phyloP scores from a whole-genome alignment of 495 filamentous ascomycete species.

The Xylaria nigripes region DNA sequence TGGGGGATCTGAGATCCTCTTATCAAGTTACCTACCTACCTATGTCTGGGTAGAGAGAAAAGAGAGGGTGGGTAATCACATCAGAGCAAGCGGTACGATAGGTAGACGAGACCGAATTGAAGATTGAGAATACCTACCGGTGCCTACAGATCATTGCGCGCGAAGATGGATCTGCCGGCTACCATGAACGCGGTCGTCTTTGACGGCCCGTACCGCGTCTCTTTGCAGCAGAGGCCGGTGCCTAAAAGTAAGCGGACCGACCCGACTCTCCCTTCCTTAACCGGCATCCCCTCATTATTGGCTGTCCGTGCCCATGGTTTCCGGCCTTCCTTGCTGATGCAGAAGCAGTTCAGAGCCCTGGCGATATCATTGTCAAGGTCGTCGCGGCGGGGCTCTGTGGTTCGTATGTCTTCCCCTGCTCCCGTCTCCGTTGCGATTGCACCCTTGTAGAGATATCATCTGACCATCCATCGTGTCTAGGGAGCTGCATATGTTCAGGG shows the following conservation, averaged over 20 bases:
- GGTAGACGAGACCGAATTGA: neutral
- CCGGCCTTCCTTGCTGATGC: conserved; percentile 1
- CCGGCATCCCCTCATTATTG: neutral
- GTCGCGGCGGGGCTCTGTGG: conserved; percentile 82
- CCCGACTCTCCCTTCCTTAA: neutral
- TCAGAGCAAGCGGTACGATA: no score
- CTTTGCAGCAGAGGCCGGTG: conserved; percentile 56
- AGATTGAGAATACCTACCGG: neutral
- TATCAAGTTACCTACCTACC: no score
- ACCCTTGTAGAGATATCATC: conserved; percentile 2
- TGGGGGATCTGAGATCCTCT: no score
- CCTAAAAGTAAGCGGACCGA: conserved; percentile 38
- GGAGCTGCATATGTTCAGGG: conserved; percentile 86
- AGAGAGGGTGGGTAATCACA: no score
- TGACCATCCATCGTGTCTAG: conserved; percentile 32
- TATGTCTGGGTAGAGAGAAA: no score
- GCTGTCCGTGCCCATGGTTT: neutral
- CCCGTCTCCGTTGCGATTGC: neutral
- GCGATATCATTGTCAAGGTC: conserved; percentile 81
- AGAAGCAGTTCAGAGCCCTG: conserved; percentile 55
- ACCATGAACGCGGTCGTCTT: conserved; percentile 68
- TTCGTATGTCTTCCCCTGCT: conserved; percentile 48
- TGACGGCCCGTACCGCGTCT: conserved; percentile 53
- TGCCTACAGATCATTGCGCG: neutral
- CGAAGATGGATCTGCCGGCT: conserved; percentile 19